phyloP scores from a whole-genome alignment of 805 yeast species.

The Candida dajiaensis region DNA sequence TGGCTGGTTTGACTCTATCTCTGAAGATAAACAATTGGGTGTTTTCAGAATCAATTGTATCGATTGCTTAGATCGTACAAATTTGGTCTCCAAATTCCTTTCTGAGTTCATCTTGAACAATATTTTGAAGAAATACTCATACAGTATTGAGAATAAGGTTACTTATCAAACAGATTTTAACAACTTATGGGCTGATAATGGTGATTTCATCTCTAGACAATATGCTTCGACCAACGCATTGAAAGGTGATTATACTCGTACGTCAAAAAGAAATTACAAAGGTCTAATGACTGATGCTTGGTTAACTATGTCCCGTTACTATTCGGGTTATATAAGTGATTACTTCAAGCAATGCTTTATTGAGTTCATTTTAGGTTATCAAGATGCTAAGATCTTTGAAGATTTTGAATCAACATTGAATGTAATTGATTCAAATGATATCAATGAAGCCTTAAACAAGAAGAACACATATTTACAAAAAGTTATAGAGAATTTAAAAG shows the following conservation, averaged over 20 bases:
- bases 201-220: slow-evolving; percentile 58
- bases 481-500: slow-evolving; percentile 11
- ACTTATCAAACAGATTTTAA: slow-evolving; percentile 25
- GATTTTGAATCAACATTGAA: slow-evolving; percentile 34
- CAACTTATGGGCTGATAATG: slow-evolving; percentile 60
- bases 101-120: slow-evolving; percentile 22
- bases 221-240: slow-evolving; percentile 55
- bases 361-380: slow-evolving; percentile 35
- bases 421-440: slow-evolving; percentile 21
- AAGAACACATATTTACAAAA: slow-evolving; percentile 23
- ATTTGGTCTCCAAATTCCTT: slow-evolving; percentile 39
- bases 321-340: slow-evolving; percentile 38
- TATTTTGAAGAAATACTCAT: slow-evolving; percentile 22
- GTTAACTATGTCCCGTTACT: slow-evolving; percentile 36
- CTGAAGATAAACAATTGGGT: slow-evolving; percentile 38
- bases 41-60: slow-evolving; percentile 56
- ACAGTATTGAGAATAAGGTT: not conserved
- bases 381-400: slow-evolving; percentile 30
- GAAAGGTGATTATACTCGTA: slow-evolving; percentile 42
- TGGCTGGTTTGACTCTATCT: slow-evolving; percentile 28
- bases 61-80: slow-evolving; percentile 61
- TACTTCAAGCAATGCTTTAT: slow-evolving; percentile 38
- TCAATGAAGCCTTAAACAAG: slow-evolving; percentile 18
- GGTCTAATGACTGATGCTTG: slow-evolving; percentile 40
- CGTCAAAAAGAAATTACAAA: slow-evolving; percentile 33